phyloP scores from a whole-genome alignment of 116 monocot species.

The Papilionanthe hybrid region DNA sequence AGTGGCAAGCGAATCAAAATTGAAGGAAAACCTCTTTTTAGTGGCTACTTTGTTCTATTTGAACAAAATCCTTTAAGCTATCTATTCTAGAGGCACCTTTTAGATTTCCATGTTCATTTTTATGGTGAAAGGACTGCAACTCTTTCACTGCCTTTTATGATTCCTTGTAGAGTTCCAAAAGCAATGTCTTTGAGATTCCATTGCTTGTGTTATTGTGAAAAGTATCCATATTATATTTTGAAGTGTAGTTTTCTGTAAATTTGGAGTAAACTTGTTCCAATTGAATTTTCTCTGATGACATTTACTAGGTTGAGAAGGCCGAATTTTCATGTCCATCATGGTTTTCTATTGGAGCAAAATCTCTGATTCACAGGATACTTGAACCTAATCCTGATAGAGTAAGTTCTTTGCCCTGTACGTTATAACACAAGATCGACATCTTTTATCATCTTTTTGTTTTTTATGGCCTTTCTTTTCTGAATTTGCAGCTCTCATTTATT shows the following conservation, averaged over 20 bases:
- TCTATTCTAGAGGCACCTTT: neutral
- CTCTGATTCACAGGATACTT: conserved; percentile 66
- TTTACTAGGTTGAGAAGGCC: conserved; percentile 71
- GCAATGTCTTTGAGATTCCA: neutral
- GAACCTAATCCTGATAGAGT: conserved; percentile 86
- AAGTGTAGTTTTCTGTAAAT: conserved; percentile 1
- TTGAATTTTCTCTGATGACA: neutral
- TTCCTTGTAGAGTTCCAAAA: neutral
- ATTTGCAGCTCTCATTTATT: neutral
- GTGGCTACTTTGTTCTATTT: neutral
- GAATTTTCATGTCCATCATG: conserved; percentile 86
- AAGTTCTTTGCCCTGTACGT: conserved; percentile 18
- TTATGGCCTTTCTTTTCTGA: neutral
- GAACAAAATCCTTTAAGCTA: neutral
- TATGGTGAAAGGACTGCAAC: neutral
- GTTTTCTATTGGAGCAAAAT: conserved; percentile 82
- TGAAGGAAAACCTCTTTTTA: neutral
- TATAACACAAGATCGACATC: neutral
- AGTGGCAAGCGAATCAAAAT: neutral
- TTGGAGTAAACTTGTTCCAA: neutral
- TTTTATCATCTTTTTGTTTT: neutral
- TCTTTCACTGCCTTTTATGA: neutral
- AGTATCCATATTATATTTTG: neutral
- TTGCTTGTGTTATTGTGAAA: neutral
- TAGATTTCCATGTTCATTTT: neutral